phyloP scores from a whole-genome alignment of 768 basidiomycete genomes.

The Boletus speciosus region DNA sequence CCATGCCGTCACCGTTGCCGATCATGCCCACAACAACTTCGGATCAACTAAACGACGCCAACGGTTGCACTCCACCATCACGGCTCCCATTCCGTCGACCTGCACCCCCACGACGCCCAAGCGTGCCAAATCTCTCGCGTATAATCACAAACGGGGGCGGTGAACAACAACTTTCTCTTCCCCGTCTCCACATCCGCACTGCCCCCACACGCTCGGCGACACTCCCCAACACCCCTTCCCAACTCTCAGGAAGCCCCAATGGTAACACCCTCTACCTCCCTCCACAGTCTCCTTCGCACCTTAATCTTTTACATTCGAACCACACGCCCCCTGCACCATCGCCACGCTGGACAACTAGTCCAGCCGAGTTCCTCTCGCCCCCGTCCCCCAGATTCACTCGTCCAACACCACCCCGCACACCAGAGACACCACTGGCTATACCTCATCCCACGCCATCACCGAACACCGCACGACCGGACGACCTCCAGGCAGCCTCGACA shows the following conservation, averaged over 20 bases:
- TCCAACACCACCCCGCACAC: slow-evolving; percentile 38
- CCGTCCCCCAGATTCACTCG: slow-evolving; percentile 22
- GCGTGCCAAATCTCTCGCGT: slow-evolving; percentile 58
- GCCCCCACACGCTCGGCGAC: slow-evolving; percentile 58
- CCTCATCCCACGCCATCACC: slow-evolving; percentile 43
- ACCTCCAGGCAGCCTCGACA: slow-evolving; percentile 20
- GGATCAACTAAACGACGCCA: slow-evolving; percentile 38
- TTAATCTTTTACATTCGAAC: slow-evolving; percentile 57
- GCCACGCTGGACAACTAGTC: slow-evolving; percentile 34
- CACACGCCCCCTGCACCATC: slow-evolving; percentile 55
- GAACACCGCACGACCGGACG: slow-evolving; percentile 60
- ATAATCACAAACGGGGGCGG: slow-evolving; percentile 56
- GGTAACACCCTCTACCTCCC: slow-evolving; percentile 19
- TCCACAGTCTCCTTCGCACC: slow-evolving; percentile 55
- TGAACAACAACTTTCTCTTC: slow-evolving; percentile 39
- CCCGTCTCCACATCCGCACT: slow-evolving; percentile 61
- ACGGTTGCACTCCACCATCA: slow-evolving; percentile 68
- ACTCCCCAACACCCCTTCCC: slow-evolving; percentile 43
- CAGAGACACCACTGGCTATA: slow-evolving; percentile 35
- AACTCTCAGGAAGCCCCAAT: slow-evolving; percentile 18
- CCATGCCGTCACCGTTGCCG: slow-evolving; percentile 49
- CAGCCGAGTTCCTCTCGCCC: slow-evolving; percentile 39
- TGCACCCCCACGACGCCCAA: slow-evolving; percentile 55
- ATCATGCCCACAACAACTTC: slow-evolving; percentile 51
- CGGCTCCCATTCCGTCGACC: slow-evolving; percentile 51